Evolutionary conservation across 768 basidiomycete genomes (phyloP), one percentile per base, ranked within the genome.

Genomic region (Tulasnella sp.): DNA sequence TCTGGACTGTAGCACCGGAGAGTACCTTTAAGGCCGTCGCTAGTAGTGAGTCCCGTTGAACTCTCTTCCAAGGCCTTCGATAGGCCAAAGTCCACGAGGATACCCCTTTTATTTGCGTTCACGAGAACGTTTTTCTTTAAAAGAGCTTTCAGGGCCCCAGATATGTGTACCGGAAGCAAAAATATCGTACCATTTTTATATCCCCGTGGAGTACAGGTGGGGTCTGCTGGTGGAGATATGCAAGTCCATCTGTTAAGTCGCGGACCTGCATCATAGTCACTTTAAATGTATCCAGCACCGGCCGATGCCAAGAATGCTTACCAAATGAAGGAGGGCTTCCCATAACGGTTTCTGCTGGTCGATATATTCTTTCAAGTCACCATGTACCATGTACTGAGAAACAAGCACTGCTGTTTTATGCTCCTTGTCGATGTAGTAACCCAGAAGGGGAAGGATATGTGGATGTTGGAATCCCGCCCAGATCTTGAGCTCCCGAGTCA

Each of bases 381-480:
- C 73, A 16, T 40, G 42, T 18, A 37, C 20, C 73, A 74, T 74
- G 34, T 74, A 74, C 37, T 5, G 73, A 37, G 73, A 74, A 2
- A 74, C 18, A n/a, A 74, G 42, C 22, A 74, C 24, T 22, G 73
- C 73, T 18, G 22, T 24, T 24, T 41, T 44, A 12, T 40, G 28
- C 20, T 20, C 42, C 9, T 44, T 74, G 20, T 74, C 73, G 34
- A 74, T 34, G 37, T 74, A 44, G 73, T 40, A 74, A 9, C 40
- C 73, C 8, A 74, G 0, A 22, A 74, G 42, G 22, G 73, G 34
- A 44, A 74, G 73, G 37, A 74, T 24, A 44, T 74, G 37, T 20
- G 73, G 73, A 37, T 74, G 73, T 40, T n/a, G 22, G 11, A 74
- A 40, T 20, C 42, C 73, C 24, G 73, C 73, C 73, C 73, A 74